These are phyloP conservation scores for Astrothelium subdiscretum DNA, from an alignment of 495 filamentous ascomycete genomes.

Conservation along the genomic window DNA sequence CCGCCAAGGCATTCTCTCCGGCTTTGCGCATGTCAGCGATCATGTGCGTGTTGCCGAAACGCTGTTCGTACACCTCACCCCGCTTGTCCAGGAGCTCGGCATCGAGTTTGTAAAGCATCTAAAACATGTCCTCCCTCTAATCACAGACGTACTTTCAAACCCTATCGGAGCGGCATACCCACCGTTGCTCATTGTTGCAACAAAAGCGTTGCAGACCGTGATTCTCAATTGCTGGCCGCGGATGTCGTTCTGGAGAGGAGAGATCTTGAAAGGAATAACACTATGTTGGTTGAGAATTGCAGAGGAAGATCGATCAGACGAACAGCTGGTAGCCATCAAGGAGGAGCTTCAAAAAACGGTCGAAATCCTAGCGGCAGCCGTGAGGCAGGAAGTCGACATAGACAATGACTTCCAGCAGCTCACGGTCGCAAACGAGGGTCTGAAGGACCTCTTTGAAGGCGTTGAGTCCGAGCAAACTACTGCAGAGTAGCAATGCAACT, in stretches of 20 bases:
- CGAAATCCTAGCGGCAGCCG: constrained; percentile 27
- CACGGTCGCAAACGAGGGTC: constrained; percentile 31
- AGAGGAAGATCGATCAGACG: constrained; percentile 30
- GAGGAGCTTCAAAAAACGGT: constrained; percentile 36
- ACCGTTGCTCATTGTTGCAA: constrained; percentile 41
- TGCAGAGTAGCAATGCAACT: background rate
- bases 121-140: constrained; percentile 55
- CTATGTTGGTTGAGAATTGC: constrained; percentile 55
- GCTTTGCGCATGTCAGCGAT: constrained; percentile 21
- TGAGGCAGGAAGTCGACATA: constrained; percentile 24
- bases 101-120: constrained; percentile 66
- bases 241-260: constrained; percentile 50
- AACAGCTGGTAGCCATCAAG: constrained; percentile 28
- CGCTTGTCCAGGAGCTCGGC: constrained; percentile 48
- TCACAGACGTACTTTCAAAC: constrained; percentile 52
- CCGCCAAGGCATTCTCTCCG: constrained; percentile 33
- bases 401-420: constrained; percentile 26
- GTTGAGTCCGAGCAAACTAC: background rate
- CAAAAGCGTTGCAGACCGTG: constrained; percentile 42
- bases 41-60: constrained; percentile 35
- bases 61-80: constrained; percentile 44
- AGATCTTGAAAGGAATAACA: constrained; percentile 52
- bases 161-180: constrained; percentile 55
- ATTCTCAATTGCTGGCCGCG: constrained; percentile 67
- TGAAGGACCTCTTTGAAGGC: constrained; percentile 31